These are phyloP conservation scores for Phytopythium delawarense DNA, from an alignment of 352 stramenopile genomes.

Conservation along the genomic window DNA sequence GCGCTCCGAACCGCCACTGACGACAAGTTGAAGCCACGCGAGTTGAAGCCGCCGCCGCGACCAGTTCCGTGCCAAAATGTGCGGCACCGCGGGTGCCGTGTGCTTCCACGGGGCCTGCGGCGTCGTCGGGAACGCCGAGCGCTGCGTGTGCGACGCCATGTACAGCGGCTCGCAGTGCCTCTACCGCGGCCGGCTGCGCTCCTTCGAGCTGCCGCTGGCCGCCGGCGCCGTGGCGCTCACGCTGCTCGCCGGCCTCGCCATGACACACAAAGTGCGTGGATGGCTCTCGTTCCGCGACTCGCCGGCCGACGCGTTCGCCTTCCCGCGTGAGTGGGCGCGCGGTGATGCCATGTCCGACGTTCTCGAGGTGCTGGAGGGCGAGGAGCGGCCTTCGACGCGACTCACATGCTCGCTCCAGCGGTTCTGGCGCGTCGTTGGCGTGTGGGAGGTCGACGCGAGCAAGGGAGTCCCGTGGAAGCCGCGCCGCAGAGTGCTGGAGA, in stretches of 20 bases:
- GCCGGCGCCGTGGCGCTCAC: constrained; percentile 30
- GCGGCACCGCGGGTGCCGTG: constrained; percentile 24
- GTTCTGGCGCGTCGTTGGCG: constrained; percentile 18
- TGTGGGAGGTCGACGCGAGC: constrained; percentile 29
- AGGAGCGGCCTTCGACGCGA: background rate
- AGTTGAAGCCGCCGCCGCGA: background rate
- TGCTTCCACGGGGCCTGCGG: constrained; percentile 54
- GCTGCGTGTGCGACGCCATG: constrained; percentile 39
- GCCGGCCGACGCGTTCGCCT: constrained; percentile 37
- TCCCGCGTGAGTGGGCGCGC: constrained; percentile 26
- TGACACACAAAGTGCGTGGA: constrained; percentile 17
- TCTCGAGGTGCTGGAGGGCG: background rate
- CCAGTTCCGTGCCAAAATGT: constrained; percentile 25
- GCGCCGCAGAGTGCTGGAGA: constrained; percentile 21
- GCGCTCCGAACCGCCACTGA: background rate
- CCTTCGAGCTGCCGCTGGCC: constrained; percentile 53
- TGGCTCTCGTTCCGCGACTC: constrained; percentile 35
- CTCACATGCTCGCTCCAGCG: background rate
- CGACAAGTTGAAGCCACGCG: background rate
- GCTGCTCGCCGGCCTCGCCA: constrained; percentile 24
- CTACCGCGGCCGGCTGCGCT: constrained; percentile 30
- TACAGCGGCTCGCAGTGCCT: constrained; percentile 50
- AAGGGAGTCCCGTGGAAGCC: constrained; percentile 26
- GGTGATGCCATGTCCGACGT: background rate
- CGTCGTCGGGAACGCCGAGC: constrained; percentile 12